Evolutionary conservation across 2,329 filamentous ascomycete species (phyloP).

Genomic region (Pyrenophora tritici-repentis): DNA sequence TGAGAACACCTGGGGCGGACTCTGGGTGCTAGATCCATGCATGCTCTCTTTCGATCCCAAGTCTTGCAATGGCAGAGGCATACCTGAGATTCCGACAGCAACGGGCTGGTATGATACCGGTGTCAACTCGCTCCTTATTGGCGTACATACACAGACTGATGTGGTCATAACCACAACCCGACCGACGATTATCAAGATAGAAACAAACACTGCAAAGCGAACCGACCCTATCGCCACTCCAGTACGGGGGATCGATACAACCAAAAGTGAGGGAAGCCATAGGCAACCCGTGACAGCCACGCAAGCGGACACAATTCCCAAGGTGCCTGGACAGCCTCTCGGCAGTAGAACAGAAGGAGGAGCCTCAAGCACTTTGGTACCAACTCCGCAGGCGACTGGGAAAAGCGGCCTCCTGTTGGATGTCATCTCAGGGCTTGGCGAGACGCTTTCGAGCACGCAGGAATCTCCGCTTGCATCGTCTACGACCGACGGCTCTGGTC

Average conservation of each 20-base stretch:
- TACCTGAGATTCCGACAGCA: conserved; percentile 12
- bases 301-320: not conserved
- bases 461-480: conserved; percentile 1
- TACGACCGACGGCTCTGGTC: not conserved
- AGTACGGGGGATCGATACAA: not conserved
- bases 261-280: not conserved
- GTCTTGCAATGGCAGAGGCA: not conserved
- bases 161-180: conserved; percentile 19
- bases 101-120: conserved; percentile 20
- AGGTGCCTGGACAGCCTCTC: not conserved
- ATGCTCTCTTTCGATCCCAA: conserved; percentile 1
- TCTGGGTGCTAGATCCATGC: not conserved
- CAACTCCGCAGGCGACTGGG: conserved; percentile 6
- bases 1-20: not conserved
- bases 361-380: not conserved
- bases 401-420: conserved; percentile 20
- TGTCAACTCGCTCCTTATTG: not conserved
- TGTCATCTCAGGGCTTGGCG: conserved; percentile 24
- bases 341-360: not conserved
- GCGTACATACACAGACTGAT: conserved; percentile 5
- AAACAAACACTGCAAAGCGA: conserved; percentile 14
- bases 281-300: not conserved
- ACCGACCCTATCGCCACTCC: not conserved
- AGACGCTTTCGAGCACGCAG: conserved; percentile 12
- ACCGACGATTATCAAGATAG: conserved; percentile 23